phyloP scores from a whole-genome alignment of 371 early-diverging fungal genomes.

The Lichtheimia ornata region DNA sequence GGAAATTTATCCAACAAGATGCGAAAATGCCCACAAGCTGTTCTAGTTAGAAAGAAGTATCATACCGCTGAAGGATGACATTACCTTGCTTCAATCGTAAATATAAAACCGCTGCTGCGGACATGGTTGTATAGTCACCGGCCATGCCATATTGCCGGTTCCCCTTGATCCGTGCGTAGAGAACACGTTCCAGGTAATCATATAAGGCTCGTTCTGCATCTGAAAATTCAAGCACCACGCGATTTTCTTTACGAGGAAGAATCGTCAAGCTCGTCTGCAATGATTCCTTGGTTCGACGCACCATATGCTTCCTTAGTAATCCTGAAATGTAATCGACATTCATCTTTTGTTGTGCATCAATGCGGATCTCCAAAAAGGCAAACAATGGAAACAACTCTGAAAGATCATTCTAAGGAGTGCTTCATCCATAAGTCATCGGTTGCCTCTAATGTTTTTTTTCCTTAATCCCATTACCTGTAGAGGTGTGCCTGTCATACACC shows the following conservation, averaged over 20 bases:
- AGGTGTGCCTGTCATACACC: slow-evolving; percentile 88
- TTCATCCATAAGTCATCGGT: background rate
- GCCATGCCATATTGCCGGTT: background rate
- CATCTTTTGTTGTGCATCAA: slow-evolving; percentile 17
- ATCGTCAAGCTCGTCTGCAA: slow-evolving; percentile 27
- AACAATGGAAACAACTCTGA: slow-evolving; percentile 43
- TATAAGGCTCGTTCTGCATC: slow-evolving; percentile 40
- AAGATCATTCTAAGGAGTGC: slow-evolving; percentile 28
- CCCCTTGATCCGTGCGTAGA: slow-evolving; percentile 26
- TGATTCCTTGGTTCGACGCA: slow-evolving; percentile 32
- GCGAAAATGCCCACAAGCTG: slow-evolving; percentile 39
- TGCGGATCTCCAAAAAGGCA: slow-evolving; percentile 26
- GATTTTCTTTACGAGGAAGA: slow-evolving; percentile 32
- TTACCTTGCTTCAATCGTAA: slow-evolving; percentile 43
- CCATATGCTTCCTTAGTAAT: slow-evolving; percentile 36
- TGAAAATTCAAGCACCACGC: slow-evolving; percentile 37
- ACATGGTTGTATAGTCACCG: background rate
- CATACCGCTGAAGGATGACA: background rate
- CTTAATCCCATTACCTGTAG: slow-evolving; percentile 45
- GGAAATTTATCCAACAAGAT: slow-evolving; percentile 40
- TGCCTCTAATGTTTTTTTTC: too few species aligned
- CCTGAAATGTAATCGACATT: slow-evolving; percentile 33
- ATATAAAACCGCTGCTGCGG: slow-evolving; percentile 32
- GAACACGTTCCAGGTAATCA: slow-evolving; percentile 40
- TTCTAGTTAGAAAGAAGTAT: too few species aligned